Base-by-base conservation (phyloP, 352 stramenopile species). In the Elongisporangium anandrum region DNA sequence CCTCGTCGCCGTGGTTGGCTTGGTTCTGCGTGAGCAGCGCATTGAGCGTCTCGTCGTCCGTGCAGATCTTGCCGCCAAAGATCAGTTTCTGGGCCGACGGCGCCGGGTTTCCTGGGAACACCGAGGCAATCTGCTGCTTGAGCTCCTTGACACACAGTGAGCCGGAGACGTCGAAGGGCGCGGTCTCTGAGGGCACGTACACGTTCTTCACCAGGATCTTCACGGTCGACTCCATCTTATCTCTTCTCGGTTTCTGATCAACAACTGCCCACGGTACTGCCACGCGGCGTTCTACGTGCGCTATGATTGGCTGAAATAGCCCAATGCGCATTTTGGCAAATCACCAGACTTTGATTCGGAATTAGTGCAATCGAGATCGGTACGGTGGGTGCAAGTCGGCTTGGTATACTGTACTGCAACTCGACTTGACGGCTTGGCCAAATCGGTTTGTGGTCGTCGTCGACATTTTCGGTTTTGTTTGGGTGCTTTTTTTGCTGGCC, bases 51-150 rank as follows among this genome's bases (percentile, higher is more conserved):
- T 88, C 67, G 19, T 66, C 59, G 60, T 95, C 82, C 24, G 69
- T 62, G 70, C 85, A 95, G 61, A 95, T 88, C 72, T 95, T 93
- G 68, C 86, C 86, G 38, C 83, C 86, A 38, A 95, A 95, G 50
- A 95, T 95, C 60, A 95, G 75, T 50, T 92, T 90, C 68, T 95
- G 86, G 52, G 81, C 63, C 50, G 71, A 65, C 0, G 82, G 68
- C 23, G 65, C 22, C 13, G 86, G 83, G 8, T 67, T 24, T 0
- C 65, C 69, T 2, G 81, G 77, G 60, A 95, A 80, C 23, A 68
- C 62, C 41, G 68, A 51, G 55, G 73, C 66, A 22, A 95, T 63
- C 34, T 69, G 70, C 38, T 76, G 58, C 68, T 95, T 95, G 41
- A 95, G 71, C 58, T 81, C 64, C 17, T 70, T 64, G 23, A 95